Evolutionary conservation across 129 eudicot genomes (phyloP), one percentile per base, ranked within the genome.

Genomic region (Arctium lappa): DNA sequence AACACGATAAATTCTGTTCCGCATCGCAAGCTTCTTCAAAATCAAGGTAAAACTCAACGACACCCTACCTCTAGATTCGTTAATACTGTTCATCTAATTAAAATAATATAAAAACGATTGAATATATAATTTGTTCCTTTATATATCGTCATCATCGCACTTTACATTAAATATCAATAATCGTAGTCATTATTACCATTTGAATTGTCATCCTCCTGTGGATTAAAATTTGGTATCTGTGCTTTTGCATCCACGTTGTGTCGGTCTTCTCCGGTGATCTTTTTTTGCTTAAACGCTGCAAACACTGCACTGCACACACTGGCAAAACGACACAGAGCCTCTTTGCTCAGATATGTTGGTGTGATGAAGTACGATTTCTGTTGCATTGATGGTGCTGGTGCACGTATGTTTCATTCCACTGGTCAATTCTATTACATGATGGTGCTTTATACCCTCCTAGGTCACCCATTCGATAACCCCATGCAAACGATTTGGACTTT

Each of bases 11-110:
- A 77, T 68, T 6, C 86, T 9, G 46, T 72, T 65, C 88, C 88
- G 1, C 92, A 88, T 80, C 94, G 98, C 79, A 93, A 90, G 91
- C 92, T 93, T 33, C 91, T 93, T 73, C 85, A 69, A 6, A 66
- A 63, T 31, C 83, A 71, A 44, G 97, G 97, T 92, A 90, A 85
- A 84, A 11, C 12, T 79, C 44, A 37, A 0, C 46, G 12, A 79
- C 79, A 66, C 73, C 39, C 42, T 48, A 56, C 10, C 22, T 42
- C 42, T 73, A 32, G 80, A 77, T 40, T 42, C 73, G n/a, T 15
- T 62, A 1, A 22, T 40, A 7, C 48, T 44, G 12, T 46, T 27
- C 62, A 2, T 70, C 12, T 34, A 10, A 22, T 60, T 15, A 74
- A 38, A 60, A 60, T 16, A 60, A 60, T n/a, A 60, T 6, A 3